Evolutionary conservation across 2,329 filamentous ascomycete species (phyloP), one percentile per base, ranked within the genome.

Genomic region (Phialocephala subalpina): DNA sequence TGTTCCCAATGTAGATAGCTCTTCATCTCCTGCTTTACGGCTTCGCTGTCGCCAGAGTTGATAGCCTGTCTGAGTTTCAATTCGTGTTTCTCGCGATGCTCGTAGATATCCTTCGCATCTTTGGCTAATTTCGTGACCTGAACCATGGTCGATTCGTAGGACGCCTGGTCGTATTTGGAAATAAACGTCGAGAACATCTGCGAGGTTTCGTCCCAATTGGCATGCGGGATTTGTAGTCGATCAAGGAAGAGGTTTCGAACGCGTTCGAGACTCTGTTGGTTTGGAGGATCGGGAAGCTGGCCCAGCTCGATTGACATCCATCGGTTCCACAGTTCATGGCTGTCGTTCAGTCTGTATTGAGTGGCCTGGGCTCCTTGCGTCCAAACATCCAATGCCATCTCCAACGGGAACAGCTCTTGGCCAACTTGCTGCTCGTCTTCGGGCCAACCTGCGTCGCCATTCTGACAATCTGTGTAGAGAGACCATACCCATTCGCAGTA

Each of bases 1-100:
- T 90, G 85, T 81, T 99, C 96, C 92, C 93, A 97, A 62, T 92
- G 89, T 20, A 98, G 82, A 73, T 99, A 99, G 63, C 91, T 87
- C 4, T 77, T 79, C 80, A 90, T 82, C 52, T 79, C 77, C 22
- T 77, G 71, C 72, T 82, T 83, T 64, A 91, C 82, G 3, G 82
- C 82, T 12, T 86, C 84, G 33, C 80, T 77, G 70, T 92, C 86
- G 63, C 82, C 84, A 8, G 84, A 79, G 62, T 87, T 82, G 18
- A 80, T 77, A 7, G 90, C 89, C 67, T 84, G 82, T 61, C 83
- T 83, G 25, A 96, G 80, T 68, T 86, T 87, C 68, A 89, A 80
- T 77, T 97, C 92, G 74, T 88, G 88, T 3, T 85, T 79, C 70
- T 92, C 90, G 66, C 92, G 90, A 52, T 86, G 80, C 16, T 84